Evolutionary conservation across 2,329 filamentous ascomycete species (phyloP), one percentile per base, ranked within the genome.

Genomic region (Monilinia aucupariae): DNA sequence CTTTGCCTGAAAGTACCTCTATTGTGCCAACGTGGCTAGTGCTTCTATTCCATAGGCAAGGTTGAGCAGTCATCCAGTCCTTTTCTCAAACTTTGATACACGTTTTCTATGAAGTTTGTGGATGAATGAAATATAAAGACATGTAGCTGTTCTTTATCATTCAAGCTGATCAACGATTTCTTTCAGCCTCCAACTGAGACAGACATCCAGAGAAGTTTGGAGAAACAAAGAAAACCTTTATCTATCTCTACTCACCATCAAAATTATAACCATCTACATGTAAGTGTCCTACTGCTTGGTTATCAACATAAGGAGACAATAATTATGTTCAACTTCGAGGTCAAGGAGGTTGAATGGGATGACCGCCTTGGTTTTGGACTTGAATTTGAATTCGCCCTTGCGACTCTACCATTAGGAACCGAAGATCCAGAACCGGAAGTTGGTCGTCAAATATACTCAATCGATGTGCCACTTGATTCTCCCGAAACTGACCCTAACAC

Each of bases 361-460:
- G 59, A 61, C 20, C 52, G 60, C 10, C 52, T 67, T n/a, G 68
- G 68, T 5, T 70, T 70, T 49, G 69, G 69, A 30, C 62, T 70
- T 1, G 68, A 70, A 49, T 43, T 70, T 17, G 67, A 70, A 54
- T 68, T 70, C 37, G 48, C 54, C n/a, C 48, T 69, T 30, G 66
- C 65, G 22, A 62, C 62, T 25, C n/a, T 62, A 2, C 37, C 54
- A n/a, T 25, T 48, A 8, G 48, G 39, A 8, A 32, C 32, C 7
- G n/a, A 39, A 39, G 67, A 68, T 37, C 63, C 64, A 1, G 41
- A 69, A 8, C 63, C 61, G 1, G 2, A 37, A 2, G 60, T 67
- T 30, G 25, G 39, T 17, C 63, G 66, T 39, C 43, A 30, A 17
- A 39, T 59, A 50, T 37, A 59, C 17, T 56, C 60, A 20, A 56